These are phyloP conservation scores for Passiflora organensis DNA, from an alignment of 345 rosid genomes.

Conservation along the genomic window DNA sequence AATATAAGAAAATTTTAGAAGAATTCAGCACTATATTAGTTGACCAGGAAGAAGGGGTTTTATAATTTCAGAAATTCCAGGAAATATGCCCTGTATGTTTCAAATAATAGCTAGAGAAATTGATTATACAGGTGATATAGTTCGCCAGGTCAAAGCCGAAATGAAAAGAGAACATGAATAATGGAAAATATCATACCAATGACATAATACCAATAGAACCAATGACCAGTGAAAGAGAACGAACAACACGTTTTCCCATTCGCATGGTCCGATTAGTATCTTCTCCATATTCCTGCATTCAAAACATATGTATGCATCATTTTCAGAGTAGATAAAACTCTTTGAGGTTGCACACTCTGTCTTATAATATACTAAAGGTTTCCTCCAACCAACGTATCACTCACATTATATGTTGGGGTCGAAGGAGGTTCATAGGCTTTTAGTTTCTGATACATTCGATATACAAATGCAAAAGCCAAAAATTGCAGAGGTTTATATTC, in stretches of 20 bases:
- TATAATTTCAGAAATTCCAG: not conserved
- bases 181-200: conserved; percentile 49
- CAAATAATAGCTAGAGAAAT: not conserved
- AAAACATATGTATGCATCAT: conserved; percentile 20
- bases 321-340: conserved; percentile 1
- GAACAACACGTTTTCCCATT: conserved; percentile 85
- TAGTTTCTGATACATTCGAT: conserved; percentile 85
- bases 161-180: not conserved
- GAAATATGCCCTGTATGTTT: not conserved
- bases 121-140: not conserved
- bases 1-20: not conserved
- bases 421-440: conserved; percentile 73
- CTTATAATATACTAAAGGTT: not conserved
- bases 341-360: not conserved
- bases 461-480: conserved; percentile 84
- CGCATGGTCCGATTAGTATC: conserved; percentile 64
- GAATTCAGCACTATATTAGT: not conserved
- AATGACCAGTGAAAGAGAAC: conserved; percentile 79
- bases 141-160: not conserved
- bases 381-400: conserved; percentile 5
- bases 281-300: conserved; percentile 85
- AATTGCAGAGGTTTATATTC: conserved; percentile 95
- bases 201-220: conserved; percentile 78
- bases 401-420: conserved; percentile 66
- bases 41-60: not conserved